Base-by-base conservation (phyloP, 768 basidiomycete species). In the Suillus brevipes region DNA sequence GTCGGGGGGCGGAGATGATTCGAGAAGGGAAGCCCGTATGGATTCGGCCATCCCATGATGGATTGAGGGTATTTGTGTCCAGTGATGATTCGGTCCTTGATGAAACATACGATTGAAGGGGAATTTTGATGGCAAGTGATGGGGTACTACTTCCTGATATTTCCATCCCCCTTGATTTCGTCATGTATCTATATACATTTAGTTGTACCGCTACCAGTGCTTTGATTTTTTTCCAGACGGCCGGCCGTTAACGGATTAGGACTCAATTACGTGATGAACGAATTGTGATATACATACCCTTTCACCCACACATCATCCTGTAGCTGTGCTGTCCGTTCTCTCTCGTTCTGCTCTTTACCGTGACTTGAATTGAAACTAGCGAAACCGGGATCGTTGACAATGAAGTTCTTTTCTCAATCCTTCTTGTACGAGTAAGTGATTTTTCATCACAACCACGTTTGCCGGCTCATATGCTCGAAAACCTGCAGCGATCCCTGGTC, bases 401-500 rank as follows among this genome's bases (percentile, higher is more conserved):
- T 85, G 84, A 83, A 78, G 79, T 82, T 85, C 77, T 85, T 82
- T 64, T 78, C 83, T 43, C 84, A 85, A 72, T 83, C 83, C 70
- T 85, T 83, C 71, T 79, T 83, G 77, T 85, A 85, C 77, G 83
- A 85, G 84, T 85, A 55, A 73, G 84, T 82, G 20, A 47, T 43
- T 60, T 42, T 16, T 25, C 9, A 12, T 53, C 34, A n/a, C 20
- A 25, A 18, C 20, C 25, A 59, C 0, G 5, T 38, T 28, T 20
- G 6, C 18, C 20, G 31, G 25, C 31, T 50, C 65, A 43, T 64
- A 64, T 70, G 70, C 25, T 74, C 70, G 55, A 62, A 65, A 18
- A 59, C 66, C 18, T 18, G 8, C 70, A 95, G 95, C 83, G 94
- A 97, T 86, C 87, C 95, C 76, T 95, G 96, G 88, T 84, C 92